A percentile compares a stretch with the other conserved stretches of the same genome.
These are phyloP conservation scores for Pleurotus eryngii DNA, from an alignment of 768 basidiomycete species.

Conservation along the genomic window DNA sequence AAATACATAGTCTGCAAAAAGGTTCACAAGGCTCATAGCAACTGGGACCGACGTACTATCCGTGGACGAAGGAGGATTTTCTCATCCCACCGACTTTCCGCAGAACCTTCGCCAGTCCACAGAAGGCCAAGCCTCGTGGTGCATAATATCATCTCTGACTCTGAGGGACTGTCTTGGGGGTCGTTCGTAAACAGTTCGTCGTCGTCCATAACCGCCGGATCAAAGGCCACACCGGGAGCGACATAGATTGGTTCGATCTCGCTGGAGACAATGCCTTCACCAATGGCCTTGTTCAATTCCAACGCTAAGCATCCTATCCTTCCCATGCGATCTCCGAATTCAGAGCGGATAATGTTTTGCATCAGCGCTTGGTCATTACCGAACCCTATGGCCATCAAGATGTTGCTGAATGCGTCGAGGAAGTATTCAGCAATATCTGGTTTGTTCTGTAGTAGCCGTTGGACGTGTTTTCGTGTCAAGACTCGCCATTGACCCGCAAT, in stretches of 20 bases:
- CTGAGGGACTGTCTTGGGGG: conserved; percentile 12
- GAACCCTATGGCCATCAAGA: conserved; percentile 39
- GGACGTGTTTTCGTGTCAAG: conserved; percentile 46
- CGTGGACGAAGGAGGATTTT: conserved; percentile 50
- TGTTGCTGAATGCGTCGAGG: conserved; percentile 38
- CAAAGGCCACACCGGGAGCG: conserved; percentile 37
- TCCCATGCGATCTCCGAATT: conserved; percentile 41
- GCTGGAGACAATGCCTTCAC: conserved; percentile 54
- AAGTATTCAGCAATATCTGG: conserved; percentile 29
- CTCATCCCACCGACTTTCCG: conserved; percentile 44
- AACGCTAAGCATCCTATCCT: conserved; percentile 43
- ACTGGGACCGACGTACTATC: conserved; percentile 31
- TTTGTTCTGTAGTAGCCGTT: conserved; percentile 29
- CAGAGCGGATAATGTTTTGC: conserved; percentile 34
- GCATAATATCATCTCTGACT: conserved; percentile 40
- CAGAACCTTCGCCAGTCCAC: conserved; percentile 23
- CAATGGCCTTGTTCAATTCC: conserved; percentile 53
- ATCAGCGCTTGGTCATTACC: conserved; percentile 25
- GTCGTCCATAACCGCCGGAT: conserved; percentile 42
- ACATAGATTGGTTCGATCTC: conserved; percentile 52
- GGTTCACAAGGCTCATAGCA: background rate
- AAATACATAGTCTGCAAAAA: too few species aligned
- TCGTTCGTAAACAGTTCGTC: conserved; percentile 13
- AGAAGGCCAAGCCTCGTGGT: conserved; percentile 56
- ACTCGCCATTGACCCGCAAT: conserved; percentile 56